Evolutionary conservation across 768 basidiomycete species (phyloP), one percentile per base, ranked within the genome.

Genomic region (Rhizopogon roseolus): DNA sequence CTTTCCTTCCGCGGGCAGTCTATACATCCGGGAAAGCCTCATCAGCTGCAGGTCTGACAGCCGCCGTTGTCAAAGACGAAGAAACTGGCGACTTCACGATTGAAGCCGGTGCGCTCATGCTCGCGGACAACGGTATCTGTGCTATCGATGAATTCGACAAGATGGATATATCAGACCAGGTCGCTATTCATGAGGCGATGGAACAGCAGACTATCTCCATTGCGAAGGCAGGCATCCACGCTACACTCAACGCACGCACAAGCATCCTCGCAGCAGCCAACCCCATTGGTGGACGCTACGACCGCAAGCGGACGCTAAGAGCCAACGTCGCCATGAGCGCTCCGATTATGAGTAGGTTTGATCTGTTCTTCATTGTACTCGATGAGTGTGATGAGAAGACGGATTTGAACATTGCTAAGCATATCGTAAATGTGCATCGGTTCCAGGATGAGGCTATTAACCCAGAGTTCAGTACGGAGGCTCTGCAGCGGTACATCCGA

Each of bases 121-220:
- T 99, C 4, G 97, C 97, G 6, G 97, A 99, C 73, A 98, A 98
- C 62, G 97, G 97, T 7, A 98, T 98, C 66, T 99, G 97, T 66
- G 95, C 95, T n/a, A 99, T 99, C 63, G 97, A 99, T 73, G 97
- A 98, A 71, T 99, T 99, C 64, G 97, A 99, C 81, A 99, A 99
- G 73, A 99, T 99, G 97, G 96, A 98, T 68, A 85, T 98, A 50
- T 86, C 91, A 0, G 97, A 98, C 69, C 97, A 98, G 69, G 93
- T 98, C 41, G 97, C 97, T 36, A 98, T 99, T 62, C 97, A 99
- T 78, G 96, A 98, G 78, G 96, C 96, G 7, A 98, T 98, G 96
- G 96, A 98, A 85, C 96, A 98, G 73, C 95, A 98, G 73, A 98
- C 96, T 1, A 98, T 98, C 62, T 97, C 94, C 28, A 98, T 98